phyloP scores from a whole-genome alignment of 768 basidiomycete genomes.

The Pleurotus cornucopiae region DNA sequence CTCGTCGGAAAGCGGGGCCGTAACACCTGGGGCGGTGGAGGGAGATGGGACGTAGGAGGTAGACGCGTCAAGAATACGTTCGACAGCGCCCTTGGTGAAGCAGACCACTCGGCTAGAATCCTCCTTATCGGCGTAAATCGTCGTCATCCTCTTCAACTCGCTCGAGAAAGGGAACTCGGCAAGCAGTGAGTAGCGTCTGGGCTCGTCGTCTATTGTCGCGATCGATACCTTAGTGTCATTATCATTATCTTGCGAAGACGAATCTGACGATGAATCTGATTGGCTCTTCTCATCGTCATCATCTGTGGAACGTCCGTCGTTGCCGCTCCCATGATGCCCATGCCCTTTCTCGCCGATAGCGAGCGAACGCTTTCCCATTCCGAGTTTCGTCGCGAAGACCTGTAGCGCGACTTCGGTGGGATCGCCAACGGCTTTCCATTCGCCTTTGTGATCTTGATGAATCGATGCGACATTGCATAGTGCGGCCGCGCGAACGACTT shows the following conservation, averaged over 20 bases:
- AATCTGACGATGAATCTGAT: not conserved
- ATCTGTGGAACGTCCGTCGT: conserved; percentile 19
- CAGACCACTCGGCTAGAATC: conserved; percentile 17
- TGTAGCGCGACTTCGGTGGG: conserved; percentile 56
- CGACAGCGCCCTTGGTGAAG: conserved; percentile 37
- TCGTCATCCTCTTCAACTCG: conserved; percentile 47
- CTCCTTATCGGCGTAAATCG: conserved; percentile 28
- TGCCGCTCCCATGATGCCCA: conserved; percentile 15
- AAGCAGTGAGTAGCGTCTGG: conserved; percentile 28
- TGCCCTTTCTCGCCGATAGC: conserved; percentile 14
- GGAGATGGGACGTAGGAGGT: conserved; percentile 25
- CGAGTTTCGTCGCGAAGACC: conserved; percentile 47
- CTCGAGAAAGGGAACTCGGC: conserved; percentile 45
- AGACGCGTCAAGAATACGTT: conserved; percentile 49
- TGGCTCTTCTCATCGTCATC: conserved; percentile 18
- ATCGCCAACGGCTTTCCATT: conserved; percentile 47
- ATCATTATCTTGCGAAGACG: conserved; percentile 18
- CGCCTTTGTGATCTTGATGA: conserved; percentile 33
- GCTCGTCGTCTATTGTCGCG: not conserved
- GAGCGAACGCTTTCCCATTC: conserved; percentile 31
- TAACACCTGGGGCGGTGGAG: conserved; percentile 12
- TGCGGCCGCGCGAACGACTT: conserved; percentile 26
- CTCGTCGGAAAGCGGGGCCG: conserved; percentile 24
- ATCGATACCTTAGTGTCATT: conserved; percentile 12
- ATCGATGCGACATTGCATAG: conserved; percentile 37